phyloP scores from a whole-genome alignment of 108 stramenopile species.

The Phaeodactylum tricornutum region DNA sequence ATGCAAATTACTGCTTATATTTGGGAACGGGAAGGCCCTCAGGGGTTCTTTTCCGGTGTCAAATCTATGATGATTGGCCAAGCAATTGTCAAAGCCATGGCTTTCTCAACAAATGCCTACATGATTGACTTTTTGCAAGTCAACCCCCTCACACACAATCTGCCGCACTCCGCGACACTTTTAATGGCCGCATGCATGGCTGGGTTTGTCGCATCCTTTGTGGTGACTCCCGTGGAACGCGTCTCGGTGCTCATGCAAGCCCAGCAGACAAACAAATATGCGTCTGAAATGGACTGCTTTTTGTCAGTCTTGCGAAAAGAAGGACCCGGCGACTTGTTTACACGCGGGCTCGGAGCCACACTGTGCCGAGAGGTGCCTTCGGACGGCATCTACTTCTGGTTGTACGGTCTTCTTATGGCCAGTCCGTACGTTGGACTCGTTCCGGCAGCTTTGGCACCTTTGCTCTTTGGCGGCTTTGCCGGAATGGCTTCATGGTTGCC shows the following conservation, averaged over 20 bases:
- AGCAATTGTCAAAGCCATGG: constrained; percentile 56
- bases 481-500: constrained; percentile 52
- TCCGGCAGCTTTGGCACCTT: no score
- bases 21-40: no score
- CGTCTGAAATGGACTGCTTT: constrained; percentile 28
- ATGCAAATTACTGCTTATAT: no score
- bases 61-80: constrained; percentile 44
- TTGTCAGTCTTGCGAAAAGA: constrained; percentile 22
- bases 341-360: constrained; percentile 31
- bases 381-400: constrained; percentile 40
- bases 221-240: constrained; percentile 46
- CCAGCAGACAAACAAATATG: no score
- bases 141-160: no score
- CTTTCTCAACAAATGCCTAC: constrained; percentile 42
- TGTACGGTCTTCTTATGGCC: constrained; percentile 41
- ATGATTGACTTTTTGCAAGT: constrained; percentile 3
- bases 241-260: constrained; percentile 49
- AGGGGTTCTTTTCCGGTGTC: constrained; percentile 55
- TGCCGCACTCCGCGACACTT: no score
- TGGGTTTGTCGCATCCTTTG: constrained; percentile 42
- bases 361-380: constrained; percentile 41
- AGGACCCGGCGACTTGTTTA: constrained; percentile 39
- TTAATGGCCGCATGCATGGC: constrained; percentile 34
- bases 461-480: constrained; percentile 36
- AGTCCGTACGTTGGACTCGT: no score